These are phyloP conservation scores for Podaxis pistillaris DNA, from an alignment of 768 basidiomycete genomes.

Conservation along the genomic window DNA sequence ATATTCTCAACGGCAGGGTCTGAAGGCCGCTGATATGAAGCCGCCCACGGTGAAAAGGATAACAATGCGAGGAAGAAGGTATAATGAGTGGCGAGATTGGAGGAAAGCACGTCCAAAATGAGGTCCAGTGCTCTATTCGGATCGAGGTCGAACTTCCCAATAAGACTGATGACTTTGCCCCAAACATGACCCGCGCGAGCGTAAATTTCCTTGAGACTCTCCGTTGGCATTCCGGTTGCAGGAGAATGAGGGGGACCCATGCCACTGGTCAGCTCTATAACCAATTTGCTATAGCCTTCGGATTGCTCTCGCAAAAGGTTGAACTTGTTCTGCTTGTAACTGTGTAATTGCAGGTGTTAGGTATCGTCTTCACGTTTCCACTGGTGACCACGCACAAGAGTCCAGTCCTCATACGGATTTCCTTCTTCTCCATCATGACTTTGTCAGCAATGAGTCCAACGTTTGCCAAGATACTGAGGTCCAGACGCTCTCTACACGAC, in stretches of 20 bases:
- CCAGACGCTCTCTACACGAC: conserved; percentile 74
- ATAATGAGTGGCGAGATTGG: conserved; percentile 79
- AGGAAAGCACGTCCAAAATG: conserved; percentile 86
- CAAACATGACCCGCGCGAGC: conserved; percentile 68
- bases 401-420: conserved; percentile 76
- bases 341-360: conserved; percentile 28
- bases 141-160: conserved; percentile 96
- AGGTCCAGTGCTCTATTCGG: conserved; percentile 93
- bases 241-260: conserved; percentile 75
- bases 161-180: conserved; percentile 84
- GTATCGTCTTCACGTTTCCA: neutral
- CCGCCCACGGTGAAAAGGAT: conserved; percentile 86
- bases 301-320: conserved; percentile 96
- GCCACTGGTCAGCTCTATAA: conserved; percentile 76
- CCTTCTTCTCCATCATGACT: conserved; percentile 67
- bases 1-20: conserved; percentile 23
- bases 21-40: conserved; percentile 38
- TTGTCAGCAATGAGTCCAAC: conserved; percentile 73
- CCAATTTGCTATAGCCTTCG: conserved; percentile 94
- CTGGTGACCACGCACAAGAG: conserved; percentile 60
- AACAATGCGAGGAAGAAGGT: conserved; percentile 87
- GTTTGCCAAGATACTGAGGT: conserved; percentile 57
- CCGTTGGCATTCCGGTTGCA: conserved; percentile 62
- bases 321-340: conserved; percentile 98
- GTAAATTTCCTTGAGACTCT: conserved; percentile 54